A percentile compares a stretch with the other conserved stretches of the same genome.
These are phyloP conservation scores for Aspergillus conjunctus DNA, from an alignment of 495 filamentous ascomycete genomes.

Conservation along the genomic window DNA sequence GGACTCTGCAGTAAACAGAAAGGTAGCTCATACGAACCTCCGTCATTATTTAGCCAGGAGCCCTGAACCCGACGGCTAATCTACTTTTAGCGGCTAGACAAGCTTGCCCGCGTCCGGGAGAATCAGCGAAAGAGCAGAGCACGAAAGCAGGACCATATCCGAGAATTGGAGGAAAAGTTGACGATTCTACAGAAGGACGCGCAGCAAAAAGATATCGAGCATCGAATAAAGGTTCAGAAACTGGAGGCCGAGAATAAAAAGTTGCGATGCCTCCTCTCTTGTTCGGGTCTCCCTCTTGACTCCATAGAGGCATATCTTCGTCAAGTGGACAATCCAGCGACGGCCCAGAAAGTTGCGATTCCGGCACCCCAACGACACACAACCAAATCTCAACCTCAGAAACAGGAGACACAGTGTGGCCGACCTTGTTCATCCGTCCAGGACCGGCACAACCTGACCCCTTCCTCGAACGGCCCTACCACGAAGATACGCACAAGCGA, in stretches of 20 bases:
- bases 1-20: conserved; percentile 13
- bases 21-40: conserved; percentile 5
- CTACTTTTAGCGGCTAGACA: conserved; percentile 32
- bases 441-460: neutral
- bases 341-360: conserved; percentile 42
- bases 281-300: conserved; percentile 30
- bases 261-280: conserved; percentile 31
- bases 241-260: conserved; percentile 43
- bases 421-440: conserved; percentile 1
- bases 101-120: conserved; percentile 59
- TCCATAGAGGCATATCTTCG: conserved; percentile 37
- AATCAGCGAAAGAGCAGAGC: conserved; percentile 82
- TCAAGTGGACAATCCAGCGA: conserved; percentile 21
- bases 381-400: neutral
- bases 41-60: neutral
- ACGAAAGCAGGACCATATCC: conserved; percentile 72
- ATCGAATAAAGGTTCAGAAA: conserved; percentile 40
- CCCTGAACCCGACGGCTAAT: conserved; percentile 19
- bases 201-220: conserved; percentile 39
- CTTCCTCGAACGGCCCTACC: neutral
- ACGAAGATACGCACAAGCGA: neutral
- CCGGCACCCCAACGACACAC: conserved; percentile 31
- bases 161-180: conserved; percentile 67
- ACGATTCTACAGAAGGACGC: conserved; percentile 55
- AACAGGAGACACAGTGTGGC: neutral